phyloP scores from a whole-genome alignment of 2,329 filamentous ascomycete species.

The Colletotrichum sp. region DNA sequence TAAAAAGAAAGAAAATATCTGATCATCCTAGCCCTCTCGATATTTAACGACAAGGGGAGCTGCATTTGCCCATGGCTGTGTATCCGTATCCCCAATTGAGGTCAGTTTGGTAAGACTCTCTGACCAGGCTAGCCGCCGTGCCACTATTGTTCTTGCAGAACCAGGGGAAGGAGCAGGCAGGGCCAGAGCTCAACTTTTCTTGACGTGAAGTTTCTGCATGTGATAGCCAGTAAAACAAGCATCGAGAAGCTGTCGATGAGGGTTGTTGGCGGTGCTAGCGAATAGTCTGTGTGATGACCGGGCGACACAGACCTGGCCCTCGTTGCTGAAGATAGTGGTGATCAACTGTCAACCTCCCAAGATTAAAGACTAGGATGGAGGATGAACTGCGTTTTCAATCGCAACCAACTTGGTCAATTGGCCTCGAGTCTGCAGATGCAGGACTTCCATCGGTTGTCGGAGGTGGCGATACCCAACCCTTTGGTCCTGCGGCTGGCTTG shows the following conservation, averaged over 20 bases:
- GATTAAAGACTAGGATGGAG: not conserved
- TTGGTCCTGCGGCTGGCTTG: not conserved
- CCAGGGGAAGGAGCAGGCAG: not conserved
- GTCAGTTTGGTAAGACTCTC: not conserved
- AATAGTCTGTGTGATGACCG: not conserved
- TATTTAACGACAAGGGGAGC: not conserved
- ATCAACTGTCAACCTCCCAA: not conserved
- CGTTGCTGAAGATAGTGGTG: not conserved
- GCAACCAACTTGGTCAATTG: not conserved
- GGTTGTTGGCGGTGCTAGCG: not conserved
- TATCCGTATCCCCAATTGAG: not conserved
- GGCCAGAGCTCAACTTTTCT: not conserved
- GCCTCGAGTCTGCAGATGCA: not conserved
- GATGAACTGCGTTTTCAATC: not conserved
- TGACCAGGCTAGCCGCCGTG: not conserved
- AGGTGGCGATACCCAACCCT: constrained; percentile 11
- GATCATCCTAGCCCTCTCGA: not conserved
- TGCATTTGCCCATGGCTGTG: not conserved
- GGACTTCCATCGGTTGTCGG: not conserved
- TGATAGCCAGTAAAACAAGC: not conserved
- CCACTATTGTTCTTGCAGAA: not conserved
- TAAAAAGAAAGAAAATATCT: not conserved
- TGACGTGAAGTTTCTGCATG: not conserved
- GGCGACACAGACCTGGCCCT: not conserved
- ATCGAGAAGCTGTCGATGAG: not conserved